Base-by-base conservation (phyloP, 345 rosid genomes). In the Melaleuca quinquenervia region DNA sequence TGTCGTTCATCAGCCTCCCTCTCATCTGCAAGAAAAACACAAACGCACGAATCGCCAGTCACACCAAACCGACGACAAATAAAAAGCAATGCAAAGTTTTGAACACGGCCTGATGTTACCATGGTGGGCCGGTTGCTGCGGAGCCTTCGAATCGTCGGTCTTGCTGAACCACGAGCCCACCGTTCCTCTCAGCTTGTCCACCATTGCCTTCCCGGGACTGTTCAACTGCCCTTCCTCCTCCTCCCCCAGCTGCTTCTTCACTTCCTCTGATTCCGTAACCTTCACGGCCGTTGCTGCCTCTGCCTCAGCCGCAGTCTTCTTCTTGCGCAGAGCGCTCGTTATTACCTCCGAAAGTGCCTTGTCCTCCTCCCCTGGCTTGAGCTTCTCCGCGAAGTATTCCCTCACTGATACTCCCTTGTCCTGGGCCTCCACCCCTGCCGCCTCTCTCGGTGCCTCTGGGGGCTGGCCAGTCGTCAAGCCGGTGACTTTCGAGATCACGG, bases 291-390 rank as follows among this genome's bases (percentile, higher is more conserved):
- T 49, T 21, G 80, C 78, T 50, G 27, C 82, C 6, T 24, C n/a
- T 18, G 80, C 80, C 80, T 44, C 48, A 6, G 24, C 26, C 26
- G 7, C 24, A 18, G 48, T 22, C 82, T 90, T 93, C 82, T 80
- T 87, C 86, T 64, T 88, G 16, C 88, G 91, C 87, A 93, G 86
- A 48, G 92, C 89, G 83, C 91, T 93, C 0, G 92, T 52, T 41
- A 95, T 94, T 62, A 93, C 89, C 75, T 94, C 93, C 3, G 96
- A 90, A 22, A 95, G 88, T 1, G 95, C 96, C 89, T 75, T 93
- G 56, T 95, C 97, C 88, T 91, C 99, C 58, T 94, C 99, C 18
- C 96, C 93, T 0, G 98, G 97, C 92, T 82, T 94, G 64, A 96
- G 36, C 85, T 94, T 96, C 88, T 94, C 96, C 6, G 87, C 87